Evolutionary conservation across 148 eudicot species (phyloP).

Genomic region (Vaccinium darrowii): DNA sequence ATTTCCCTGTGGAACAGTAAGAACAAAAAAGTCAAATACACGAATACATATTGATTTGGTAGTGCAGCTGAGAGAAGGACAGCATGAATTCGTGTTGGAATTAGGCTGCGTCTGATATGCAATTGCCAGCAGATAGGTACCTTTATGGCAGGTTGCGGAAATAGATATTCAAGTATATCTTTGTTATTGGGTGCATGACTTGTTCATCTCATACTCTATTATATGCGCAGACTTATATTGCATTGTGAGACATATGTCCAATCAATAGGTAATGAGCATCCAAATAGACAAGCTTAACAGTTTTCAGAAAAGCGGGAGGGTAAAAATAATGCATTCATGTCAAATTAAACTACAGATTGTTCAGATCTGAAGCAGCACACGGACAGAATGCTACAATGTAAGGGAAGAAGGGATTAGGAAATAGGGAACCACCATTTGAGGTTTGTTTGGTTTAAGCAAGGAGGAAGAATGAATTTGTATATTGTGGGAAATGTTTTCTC

Average conservation of each 20-base stretch:
- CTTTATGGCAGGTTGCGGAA: not conserved
- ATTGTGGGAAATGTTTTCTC: not conserved
- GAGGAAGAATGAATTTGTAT: not conserved
- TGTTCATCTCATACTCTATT: not conserved
- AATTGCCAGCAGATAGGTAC: not conserved
- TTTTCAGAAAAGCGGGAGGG: not conserved
- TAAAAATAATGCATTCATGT: not conserved
- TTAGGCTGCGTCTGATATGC: not conserved
- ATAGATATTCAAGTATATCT: not conserved
- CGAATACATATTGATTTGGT: too few relatives aligned
- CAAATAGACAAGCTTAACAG: not conserved
- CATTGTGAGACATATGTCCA: not conserved
- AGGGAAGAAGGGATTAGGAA: not conserved
- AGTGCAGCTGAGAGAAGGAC: not conserved
- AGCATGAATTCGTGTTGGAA: not conserved
- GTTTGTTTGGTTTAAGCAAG: slow-evolving; percentile 4
- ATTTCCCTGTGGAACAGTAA: slow-evolving; percentile 62
- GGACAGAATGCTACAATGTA: not conserved
- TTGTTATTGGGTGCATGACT: not conserved
- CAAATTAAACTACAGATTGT: not conserved
- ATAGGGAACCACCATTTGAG: not conserved
- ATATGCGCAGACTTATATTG: not conserved
- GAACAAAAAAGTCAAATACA: not conserved
- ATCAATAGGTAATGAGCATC: not conserved
- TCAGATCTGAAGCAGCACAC: not conserved